Base-by-base conservation (phyloP, 805 yeast species). In the Brettanomyces naardenensis region DNA sequence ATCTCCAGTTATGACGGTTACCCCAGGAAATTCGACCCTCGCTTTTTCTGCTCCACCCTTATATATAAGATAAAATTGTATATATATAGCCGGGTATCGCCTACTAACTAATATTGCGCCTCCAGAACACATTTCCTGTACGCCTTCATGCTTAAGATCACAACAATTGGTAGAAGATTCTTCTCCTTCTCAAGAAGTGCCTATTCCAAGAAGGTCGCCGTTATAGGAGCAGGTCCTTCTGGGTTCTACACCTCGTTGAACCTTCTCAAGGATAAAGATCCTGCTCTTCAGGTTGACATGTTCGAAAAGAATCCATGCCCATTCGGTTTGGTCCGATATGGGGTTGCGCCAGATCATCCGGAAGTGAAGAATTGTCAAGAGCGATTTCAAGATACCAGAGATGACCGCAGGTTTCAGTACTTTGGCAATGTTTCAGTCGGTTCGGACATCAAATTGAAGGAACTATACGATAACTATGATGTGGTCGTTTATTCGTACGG, bases 271-370 rank as follows among this genome's bases (percentile, higher is more conserved):
- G 38, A 45, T 9, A 39, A 43, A 13, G 37, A 41, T 9, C 32
- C 48, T 11, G 31, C 35, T 6, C 38, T 47, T 22, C 56, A 69
- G 40, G 68, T 89, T 4, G 92, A 86, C 43, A 68, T 90, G 58
- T 88, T 78, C 64, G 99, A 92, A 52, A 71, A 75, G 44, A 63
- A 79, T 19, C 95, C 97, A 0, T 79, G 88, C 5, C 98, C 98
- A 0, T 90, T 72, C 62, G 99, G 99, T 0, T 67, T 92, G 25
- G 78, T 89, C 30, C 62, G 99, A 26, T 89, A 74, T 54, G 99
- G 99, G 1, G 97, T 92, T n/a, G 97, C 98, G 0, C 99, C 99
- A 2, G 99, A 92, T 60, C 53, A 92, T 59, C 95, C 96, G 0
- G 97, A 92, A 52, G 97, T 92, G 23, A 90, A 89, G 56, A 78